Evolutionary conservation across 2,329 filamentous ascomycete species (phyloP), one percentile per base, ranked within the genome.

Genomic region (Pyrenophora seminiperda): DNA sequence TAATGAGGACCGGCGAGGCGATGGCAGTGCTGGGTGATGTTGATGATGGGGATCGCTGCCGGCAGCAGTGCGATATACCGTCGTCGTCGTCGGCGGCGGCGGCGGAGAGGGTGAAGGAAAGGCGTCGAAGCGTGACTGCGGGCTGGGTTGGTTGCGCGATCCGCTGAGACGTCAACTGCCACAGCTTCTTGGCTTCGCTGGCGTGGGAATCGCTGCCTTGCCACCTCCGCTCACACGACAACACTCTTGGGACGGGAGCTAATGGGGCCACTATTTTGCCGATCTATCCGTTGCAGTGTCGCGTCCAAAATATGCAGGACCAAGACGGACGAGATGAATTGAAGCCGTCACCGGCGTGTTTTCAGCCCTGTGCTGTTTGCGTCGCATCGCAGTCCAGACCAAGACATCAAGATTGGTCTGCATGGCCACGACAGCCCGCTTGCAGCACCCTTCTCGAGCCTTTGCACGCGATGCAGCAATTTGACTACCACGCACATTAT

Each of bases 221-320:
- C 58, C 60, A 62, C 56, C 54, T 59, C 56, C 51, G 42, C 57
- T 46, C 52, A 53, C 52, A 53, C 53, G 52, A 59, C 54, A 41
- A 41, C 43, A 41, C 41, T 22, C 46, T 37, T n/a, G 30, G 17
- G 40, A n/a, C 41, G 20, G 43, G 30, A 45, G 30, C n/a, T 41
- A 14, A 31, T 41, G 42, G 50, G 53, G 36, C 44, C 49, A 44
- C 56, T 50, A 22, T 40, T 37, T 47, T 56, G 58, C 58, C 59
- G 53, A 45, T 47, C 31, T 42, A 53, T 41, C 57, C 57, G 59
- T 53, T 38, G 32, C 33, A 39, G 36, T 20, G 18, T 48, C 37
- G 47, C 50, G 40, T 37, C 19, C 36, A 55, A 41, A 38, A 7
- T 27, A 14, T 7, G 18, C 41, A 37, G 14, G 36, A 46, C 22